Conservation (phyloP, 768 basidiomycete species). For the Coprinopsis sp. region DNA sequence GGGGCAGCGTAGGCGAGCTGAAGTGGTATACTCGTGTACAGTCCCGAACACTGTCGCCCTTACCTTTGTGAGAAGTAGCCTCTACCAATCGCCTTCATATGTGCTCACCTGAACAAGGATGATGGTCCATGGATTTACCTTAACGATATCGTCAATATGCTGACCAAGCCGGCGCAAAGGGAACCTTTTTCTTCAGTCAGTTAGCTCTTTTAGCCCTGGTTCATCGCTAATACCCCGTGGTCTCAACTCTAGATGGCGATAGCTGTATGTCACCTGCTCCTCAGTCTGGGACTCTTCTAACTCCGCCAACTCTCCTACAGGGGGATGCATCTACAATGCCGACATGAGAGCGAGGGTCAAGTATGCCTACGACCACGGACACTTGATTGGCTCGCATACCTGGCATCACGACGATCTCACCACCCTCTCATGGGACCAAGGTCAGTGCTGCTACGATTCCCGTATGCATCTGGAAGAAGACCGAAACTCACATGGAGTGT, state of each 20-base stretch:
- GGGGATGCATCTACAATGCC: constrained; percentile 34
- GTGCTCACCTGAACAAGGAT: constrained; percentile 21
- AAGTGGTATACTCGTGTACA: too few relatives aligned
- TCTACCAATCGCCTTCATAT: background rate
- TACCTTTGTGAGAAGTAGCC: constrained; percentile 33
- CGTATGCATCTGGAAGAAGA: background rate
- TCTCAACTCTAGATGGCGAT: constrained; percentile 26
- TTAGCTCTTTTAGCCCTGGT: constrained; percentile 7
- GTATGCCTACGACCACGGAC: constrained; percentile 34
- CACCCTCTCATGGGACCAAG: constrained; percentile 26
- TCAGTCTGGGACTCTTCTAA: too few relatives aligned
- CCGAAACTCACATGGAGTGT: background rate
- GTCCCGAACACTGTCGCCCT: constrained; percentile 38
- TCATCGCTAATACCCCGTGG: background rate
- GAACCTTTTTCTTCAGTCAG: constrained; percentile 39
- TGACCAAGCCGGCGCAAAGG: constrained; percentile 33
- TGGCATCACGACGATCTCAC: constrained; percentile 37
- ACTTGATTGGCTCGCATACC: constrained; percentile 43
- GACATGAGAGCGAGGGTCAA: constrained; percentile 25
- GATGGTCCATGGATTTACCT: constrained; percentile 31
- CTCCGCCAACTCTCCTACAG: constrained; percentile 18
- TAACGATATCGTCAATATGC: constrained; percentile 27
- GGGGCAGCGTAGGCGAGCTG: too few relatives aligned
- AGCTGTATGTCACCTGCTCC: constrained; percentile 26
- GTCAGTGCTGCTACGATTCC: constrained; percentile 17